Base-by-base conservation (phyloP, 1,284 basidiomycete species). In the Puccinia brachypodii region DNA sequence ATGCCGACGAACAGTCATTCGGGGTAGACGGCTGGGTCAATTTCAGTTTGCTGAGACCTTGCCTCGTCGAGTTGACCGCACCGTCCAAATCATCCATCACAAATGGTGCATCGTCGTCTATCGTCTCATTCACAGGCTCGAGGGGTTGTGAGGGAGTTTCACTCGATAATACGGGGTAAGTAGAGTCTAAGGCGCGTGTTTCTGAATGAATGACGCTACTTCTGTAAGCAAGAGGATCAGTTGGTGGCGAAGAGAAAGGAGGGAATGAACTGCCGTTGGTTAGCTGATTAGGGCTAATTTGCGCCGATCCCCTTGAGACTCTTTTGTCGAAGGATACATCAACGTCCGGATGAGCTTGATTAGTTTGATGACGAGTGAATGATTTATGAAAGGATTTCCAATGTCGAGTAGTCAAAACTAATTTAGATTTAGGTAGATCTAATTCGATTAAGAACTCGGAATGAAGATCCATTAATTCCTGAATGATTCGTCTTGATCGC, bases 371-470 rank as follows among this genome's bases (percentile, higher is more conserved):
- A 22, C 33, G 38, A 28, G 62, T 64, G 2, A 66, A 56, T 7
- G 68, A 62, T 64, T 77, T 74, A 9, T 40, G n/a, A n/a, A 80
- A 31, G 13, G 53, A 50, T 50, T 79, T 77, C 68, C 76, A 79
- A 40, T 62, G 60, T 25, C 62, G 62, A 22, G 64, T 36, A 6
- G 66, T 82, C 40, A 42, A 42, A 28, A 89, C 89, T 11, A 91
- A 86, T 66, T 94, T 89, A 0, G 91, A 90, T 36, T 88, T 87
- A 0, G 95, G 94, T 47, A 97, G 89, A 86, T 98, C 96, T 85
- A 96, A 91, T 66, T 89, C 83, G 0, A 89, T 89, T n/a, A 96
- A 87, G 93, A 94, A 98, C 0, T 91, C 91, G 40, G 89, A 88
- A 84, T 94, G 90, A 77, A 89, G 91, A 82, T 89, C 89, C 87